Base-by-base conservation (phyloP, 306 rosid species). In the Quercus engelmannii region DNA sequence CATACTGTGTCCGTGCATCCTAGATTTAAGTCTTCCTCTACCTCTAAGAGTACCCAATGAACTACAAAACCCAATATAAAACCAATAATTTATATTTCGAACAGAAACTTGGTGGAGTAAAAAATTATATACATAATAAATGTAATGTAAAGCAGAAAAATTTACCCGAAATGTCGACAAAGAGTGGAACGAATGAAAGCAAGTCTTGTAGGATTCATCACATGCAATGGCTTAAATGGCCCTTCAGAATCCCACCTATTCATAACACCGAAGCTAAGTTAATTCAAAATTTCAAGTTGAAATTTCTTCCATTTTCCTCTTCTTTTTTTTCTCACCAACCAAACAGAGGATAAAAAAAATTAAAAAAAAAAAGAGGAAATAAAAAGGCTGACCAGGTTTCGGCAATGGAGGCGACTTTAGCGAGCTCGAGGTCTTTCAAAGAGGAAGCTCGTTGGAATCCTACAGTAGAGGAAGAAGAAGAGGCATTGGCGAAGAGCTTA, bases 191-290 rank as follows among this genome's bases (percentile, higher is more conserved):
- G 89, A 62, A 95, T 85, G 75, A 95, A 93, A 69, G 94, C 92
- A 70, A 95, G 87, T 81, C 98, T 89, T 51, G 96, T 83, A n/a
- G 99, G 97, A 87, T 95, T 95, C 91, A 95, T 74, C 72, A 59
- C 79, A 84, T 95, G 99, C 84, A 95, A 81, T n/a, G 99, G 98
- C 78, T 93, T 93, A 79, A 91, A 93, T 1, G 97, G 97, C 7
- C 99, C 98, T 84, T 89, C 97, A 41, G 94, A 89, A 83, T 95
- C 96, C 99, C 99, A 93, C 97, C 98, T 95, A 84, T 28, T 69
- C 1, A 76, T 1, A 77, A 38, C 43, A 38, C 43, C 43, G 38
- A 33, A 33, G 5, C 38, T 33, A 33, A 38, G 10, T 7, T 38
- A 38, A 38, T 38, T 38, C 2, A 7, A 38, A 38, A 6, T 35